A percentile compares a stretch with the other conserved stretches of the same genome.
Conservation (phyloP, 2,329 filamentous ascomycete species). For the Drechslerella coelobrocha region DNA sequence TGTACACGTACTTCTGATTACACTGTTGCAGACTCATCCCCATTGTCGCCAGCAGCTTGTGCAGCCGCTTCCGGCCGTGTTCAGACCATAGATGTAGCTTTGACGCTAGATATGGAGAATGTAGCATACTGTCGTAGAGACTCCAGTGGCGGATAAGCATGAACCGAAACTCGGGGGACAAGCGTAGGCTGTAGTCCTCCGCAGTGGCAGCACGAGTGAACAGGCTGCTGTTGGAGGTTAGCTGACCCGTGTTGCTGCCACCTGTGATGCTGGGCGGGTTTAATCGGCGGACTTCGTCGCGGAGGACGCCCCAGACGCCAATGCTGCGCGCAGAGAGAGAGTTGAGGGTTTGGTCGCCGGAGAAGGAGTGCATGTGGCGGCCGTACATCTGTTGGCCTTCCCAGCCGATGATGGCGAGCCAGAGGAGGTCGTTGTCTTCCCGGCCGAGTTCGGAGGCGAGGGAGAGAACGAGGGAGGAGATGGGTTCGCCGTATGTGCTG, state of each 20-base stretch:
- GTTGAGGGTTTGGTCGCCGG: slow-evolving; percentile 68
- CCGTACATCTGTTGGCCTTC: slow-evolving; percentile 93
- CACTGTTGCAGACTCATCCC: slow-evolving; percentile 92
- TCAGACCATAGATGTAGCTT: slow-evolving; percentile 95
- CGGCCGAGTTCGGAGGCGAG: slow-evolving; percentile 92
- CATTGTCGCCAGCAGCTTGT: slow-evolving; percentile 97
- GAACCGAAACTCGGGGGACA: slow-evolving; percentile 93
- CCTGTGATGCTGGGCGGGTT: slow-evolving; percentile 69
- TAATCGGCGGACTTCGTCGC: slow-evolving; percentile 90
- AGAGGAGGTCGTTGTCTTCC: slow-evolving; percentile 94
- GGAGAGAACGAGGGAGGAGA: slow-evolving; percentile 92
- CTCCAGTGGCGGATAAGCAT: slow-evolving; percentile 95
- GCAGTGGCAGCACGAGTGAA: slow-evolving; percentile 72
- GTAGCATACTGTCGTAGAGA: slow-evolving; percentile 96
- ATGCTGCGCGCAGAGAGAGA: slow-evolving; percentile 39
- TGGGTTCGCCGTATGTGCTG: slow-evolving; percentile 90
- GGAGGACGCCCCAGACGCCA: slow-evolving; percentile 77
- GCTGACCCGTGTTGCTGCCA: slow-evolving; percentile 54
- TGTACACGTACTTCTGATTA: slow-evolving; percentile 94
- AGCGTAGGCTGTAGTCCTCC: slow-evolving; percentile 87
- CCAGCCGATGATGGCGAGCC: slow-evolving; percentile 92
- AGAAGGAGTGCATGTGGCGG: slow-evolving; percentile 69
- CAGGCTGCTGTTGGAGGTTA: slow-evolving; percentile 67
- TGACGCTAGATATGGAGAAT: slow-evolving; percentile 92
- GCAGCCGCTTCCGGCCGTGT: slow-evolving; percentile 80